Base-by-base conservation (phyloP, 768 basidiomycete species). In the Rubroboletus pulcherrimus region DNA sequence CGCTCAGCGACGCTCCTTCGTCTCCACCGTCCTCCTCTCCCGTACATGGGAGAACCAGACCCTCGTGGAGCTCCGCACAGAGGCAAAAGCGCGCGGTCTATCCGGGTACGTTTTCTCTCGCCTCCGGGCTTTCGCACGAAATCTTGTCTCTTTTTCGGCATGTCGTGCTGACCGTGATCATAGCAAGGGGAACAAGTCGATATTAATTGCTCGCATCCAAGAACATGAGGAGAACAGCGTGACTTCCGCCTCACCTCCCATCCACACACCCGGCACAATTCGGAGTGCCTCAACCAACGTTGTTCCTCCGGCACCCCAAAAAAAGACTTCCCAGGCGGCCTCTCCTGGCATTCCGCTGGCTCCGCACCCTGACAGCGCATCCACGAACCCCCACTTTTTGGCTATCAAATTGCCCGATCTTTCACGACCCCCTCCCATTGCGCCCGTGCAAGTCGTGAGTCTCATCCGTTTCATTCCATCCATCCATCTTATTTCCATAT, bases 101-200 rank as follows among this genome's bases (percentile, higher is more conserved):
- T 74, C 84, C 43, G 68, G 74, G 85, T 85, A 71, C 33, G 80
- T 72, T 19, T 17, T 12, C 39, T 38, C 40, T 40, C 29, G 24
- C 49, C 11, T 24, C 21, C 15, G 30, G 46, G 14, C 34, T 30
- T 29, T 34, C 21, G 31, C 40, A 52, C 53, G 41, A 21, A 43
- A n/a, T 19, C 6, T 17, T 30, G 9, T 44, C 6, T 30, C 6
- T 10, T 29, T 29, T 29, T 29, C 29, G 29, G 43, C 9, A n/a
- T 48, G 53, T 38, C 26, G n/a, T 26, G 12, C 57, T 65, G 53
- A 70, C 47, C 12, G 4, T 24, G 7, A 12, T 30, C 37, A 43
- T 31, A 87, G 86, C 26, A 78, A 73, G 57, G 86, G 85, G 3
- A 83, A 76, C 68, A 89, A 87, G 68, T 71, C 80, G 4, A 75